Evolutionary conservation across 2,329 filamentous ascomycete genomes (phyloP).

Genomic region (Trichoderma sp.): DNA sequence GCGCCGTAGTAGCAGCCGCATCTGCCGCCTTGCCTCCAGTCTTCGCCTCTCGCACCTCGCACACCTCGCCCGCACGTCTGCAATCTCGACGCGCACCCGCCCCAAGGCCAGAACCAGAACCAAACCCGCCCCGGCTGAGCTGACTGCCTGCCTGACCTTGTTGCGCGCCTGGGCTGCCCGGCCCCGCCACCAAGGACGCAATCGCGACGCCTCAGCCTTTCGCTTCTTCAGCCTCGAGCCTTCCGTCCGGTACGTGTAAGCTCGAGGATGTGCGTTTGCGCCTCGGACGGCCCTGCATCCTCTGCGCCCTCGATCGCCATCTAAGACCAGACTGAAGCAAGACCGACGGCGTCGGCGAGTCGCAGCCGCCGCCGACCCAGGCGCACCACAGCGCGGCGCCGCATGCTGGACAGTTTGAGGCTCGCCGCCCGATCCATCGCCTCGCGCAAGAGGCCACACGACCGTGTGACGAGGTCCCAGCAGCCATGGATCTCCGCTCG

Average conservation of each 20-base stretch:
- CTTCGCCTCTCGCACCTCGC: too few relatives aligned
- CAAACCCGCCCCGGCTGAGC: not conserved
- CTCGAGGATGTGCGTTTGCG: slow-evolving; percentile 36
- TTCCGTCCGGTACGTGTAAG: slow-evolving; percentile 21
- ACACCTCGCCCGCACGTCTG: too few relatives aligned
- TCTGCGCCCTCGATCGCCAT: slow-evolving; percentile 28
- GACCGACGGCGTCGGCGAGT: not conserved
- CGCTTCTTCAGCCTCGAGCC: slow-evolving; percentile 24
- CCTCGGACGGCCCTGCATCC: slow-evolving; percentile 30
- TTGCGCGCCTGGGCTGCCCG: slow-evolving; percentile 21
- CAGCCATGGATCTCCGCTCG: slow-evolving; percentile 54
- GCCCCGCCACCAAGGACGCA: slow-evolving; percentile 21
- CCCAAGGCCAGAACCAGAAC: not conserved
- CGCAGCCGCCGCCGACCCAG: slow-evolving; percentile 22
- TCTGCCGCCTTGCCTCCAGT: not conserved
- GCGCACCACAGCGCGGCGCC: slow-evolving; percentile 23
- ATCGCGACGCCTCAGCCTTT: slow-evolving; percentile 29
- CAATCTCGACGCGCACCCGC: slow-evolving; percentile 26
- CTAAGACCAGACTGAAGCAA: slow-evolving; percentile 4
- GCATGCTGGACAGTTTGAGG: slow-evolving; percentile 24
- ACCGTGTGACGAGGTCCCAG: slow-evolving; percentile 10
- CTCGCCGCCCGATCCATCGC: slow-evolving; percentile 20
- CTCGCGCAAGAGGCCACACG: slow-evolving; percentile 24
- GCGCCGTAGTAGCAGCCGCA: slow-evolving; percentile 9
- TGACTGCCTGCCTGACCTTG: slow-evolving; percentile 18